Evolutionary conservation across 768 basidiomycete genomes (phyloP).

Genomic region (Leccinellum albellum): DNA sequence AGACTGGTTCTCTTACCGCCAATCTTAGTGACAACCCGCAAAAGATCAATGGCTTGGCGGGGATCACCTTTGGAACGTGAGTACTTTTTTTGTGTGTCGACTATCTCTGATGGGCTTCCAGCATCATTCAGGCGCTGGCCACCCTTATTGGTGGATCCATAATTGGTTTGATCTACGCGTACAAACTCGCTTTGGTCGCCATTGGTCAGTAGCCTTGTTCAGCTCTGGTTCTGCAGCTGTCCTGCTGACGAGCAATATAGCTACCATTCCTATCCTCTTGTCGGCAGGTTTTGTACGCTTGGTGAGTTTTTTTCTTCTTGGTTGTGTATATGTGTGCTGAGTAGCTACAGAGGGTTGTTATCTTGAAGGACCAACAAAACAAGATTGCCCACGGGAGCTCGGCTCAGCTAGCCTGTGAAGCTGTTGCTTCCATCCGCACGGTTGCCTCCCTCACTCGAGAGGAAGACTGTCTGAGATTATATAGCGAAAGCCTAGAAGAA

Average conservation of each 20-base stretch:
- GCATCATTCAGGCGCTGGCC: constrained; percentile 74
- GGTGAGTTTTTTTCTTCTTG: constrained; percentile 34
- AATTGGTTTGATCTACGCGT: constrained; percentile 74
- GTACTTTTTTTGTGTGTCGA: constrained; percentile 20
- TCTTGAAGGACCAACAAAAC: constrained; percentile 81
- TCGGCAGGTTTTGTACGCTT: constrained; percentile 82
- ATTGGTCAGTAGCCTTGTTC: constrained; percentile 35
- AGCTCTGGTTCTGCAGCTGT: neutral
- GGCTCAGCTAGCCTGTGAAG: constrained; percentile 89
- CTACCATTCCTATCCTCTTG: constrained; percentile 66
- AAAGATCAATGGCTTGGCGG: constrained; percentile 84
- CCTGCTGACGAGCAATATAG: constrained; percentile 23
- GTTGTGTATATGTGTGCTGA: neutral
- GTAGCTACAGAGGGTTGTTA: constrained; percentile 63
- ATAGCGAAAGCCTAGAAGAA: constrained; percentile 65
- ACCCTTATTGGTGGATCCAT: constrained; percentile 69
- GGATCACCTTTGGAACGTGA: constrained; percentile 78
- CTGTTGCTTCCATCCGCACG: constrained; percentile 84
- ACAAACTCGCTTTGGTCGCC: constrained; percentile 78
- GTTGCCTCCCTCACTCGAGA: constrained; percentile 88
- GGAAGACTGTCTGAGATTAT: constrained; percentile 67
- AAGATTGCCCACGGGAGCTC: constrained; percentile 75
- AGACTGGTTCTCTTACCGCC: constrained; percentile 81
- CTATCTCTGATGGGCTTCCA: constrained; percentile 21
- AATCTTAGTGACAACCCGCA: constrained; percentile 82